Conservation (phyloP, 2,329 filamentous ascomycete species). For the Pseudocercospora macadamiae region DNA sequence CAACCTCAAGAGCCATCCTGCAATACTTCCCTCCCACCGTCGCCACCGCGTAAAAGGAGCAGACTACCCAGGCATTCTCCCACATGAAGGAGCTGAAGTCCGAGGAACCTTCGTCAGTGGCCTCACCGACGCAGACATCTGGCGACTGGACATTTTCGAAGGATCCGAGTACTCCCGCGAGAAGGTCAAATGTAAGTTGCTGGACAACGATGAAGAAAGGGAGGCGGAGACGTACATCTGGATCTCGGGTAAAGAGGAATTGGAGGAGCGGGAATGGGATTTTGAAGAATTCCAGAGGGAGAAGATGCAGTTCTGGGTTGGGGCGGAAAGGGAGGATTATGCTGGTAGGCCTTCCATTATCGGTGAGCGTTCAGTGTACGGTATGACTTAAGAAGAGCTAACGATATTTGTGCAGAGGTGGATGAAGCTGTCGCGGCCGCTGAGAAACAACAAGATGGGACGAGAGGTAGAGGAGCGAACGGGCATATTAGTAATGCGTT, state of each 20-base stretch:
- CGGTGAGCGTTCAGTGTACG: conserved; percentile 22
- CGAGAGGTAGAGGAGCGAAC: conserved; percentile 48
- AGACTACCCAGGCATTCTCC: conserved; percentile 81
- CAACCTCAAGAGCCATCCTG: conserved; percentile 66
- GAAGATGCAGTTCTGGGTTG: conserved; percentile 67
- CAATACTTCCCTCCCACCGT: conserved; percentile 72
- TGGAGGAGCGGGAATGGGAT: conserved; percentile 84
- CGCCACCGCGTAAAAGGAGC: conserved; percentile 69
- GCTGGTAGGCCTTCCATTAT: conserved; percentile 43
- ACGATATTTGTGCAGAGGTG: conserved; percentile 40
- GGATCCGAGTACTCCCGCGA: conserved; percentile 69
- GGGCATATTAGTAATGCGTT: conserved; percentile 45
- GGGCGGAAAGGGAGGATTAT: conserved; percentile 45
- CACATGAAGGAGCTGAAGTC: conserved; percentile 55
- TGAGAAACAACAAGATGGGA: conserved; percentile 43
- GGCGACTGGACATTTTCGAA: conserved; percentile 79
- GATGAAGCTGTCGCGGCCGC: conserved; percentile 47
- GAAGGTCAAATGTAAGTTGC: conserved; percentile 47
- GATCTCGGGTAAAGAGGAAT: conserved; percentile 44
- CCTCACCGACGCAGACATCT: conserved; percentile 74
- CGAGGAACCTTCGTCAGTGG: conserved; percentile 77
- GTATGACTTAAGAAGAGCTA: background rate
- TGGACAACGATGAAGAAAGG: conserved; percentile 40
- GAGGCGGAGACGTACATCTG: conserved; percentile 57
- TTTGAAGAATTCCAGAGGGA: conserved; percentile 79